Evolutionary conservation across 2,329 filamentous ascomycete genomes (phyloP).

Genomic region (Pezicula carpinea): DNA sequence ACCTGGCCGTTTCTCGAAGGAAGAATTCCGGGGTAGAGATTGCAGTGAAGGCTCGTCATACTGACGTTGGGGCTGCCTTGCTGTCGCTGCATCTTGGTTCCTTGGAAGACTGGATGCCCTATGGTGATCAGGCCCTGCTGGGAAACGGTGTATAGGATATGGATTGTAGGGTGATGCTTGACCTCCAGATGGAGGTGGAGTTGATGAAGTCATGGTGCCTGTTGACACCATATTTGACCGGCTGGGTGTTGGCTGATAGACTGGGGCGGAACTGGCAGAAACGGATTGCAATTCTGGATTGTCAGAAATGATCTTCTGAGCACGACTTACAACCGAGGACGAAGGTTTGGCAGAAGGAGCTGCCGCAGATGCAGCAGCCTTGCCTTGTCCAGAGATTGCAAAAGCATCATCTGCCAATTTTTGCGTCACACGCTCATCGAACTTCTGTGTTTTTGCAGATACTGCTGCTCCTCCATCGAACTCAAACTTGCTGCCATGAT

Average conservation of each 20-base stretch:
- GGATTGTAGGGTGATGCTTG: slow-evolving; percentile 18
- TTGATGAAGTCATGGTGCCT: slow-evolving; percentile 75
- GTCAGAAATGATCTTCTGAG: slow-evolving; percentile 59
- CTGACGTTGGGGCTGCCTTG: slow-evolving; percentile 14
- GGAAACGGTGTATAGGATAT: slow-evolving; percentile 22
- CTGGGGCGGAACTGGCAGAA: slow-evolving; percentile 36
- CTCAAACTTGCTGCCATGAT: slow-evolving; percentile 77
- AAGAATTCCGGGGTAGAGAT: slow-evolving; percentile 20
- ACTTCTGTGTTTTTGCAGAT: slow-evolving; percentile 39
- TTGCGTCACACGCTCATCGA: slow-evolving; percentile 66
- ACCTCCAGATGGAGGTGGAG: slow-evolving; percentile 31
- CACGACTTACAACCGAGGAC: slow-evolving; percentile 49
- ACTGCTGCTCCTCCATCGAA: slow-evolving; percentile 58
- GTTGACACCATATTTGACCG: slow-evolving; percentile 56
- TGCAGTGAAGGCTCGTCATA: slow-evolving; percentile 18
- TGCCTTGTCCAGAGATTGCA: slow-evolving; percentile 30
- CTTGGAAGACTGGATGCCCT: slow-evolving; percentile 46
- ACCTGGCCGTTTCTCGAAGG: slow-evolving; percentile 30
- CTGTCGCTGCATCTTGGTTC: slow-evolving; percentile 17
- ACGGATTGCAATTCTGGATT: slow-evolving; percentile 52
- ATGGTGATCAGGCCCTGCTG: slow-evolving; percentile 32
- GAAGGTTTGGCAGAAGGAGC: slow-evolving; percentile 12
- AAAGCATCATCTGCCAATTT: slow-evolving; percentile 85
- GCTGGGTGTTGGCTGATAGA: slow-evolving; percentile 27
- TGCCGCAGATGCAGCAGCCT: slow-evolving; percentile 5